phyloP scores from a whole-genome alignment of 768 basidiomycete species.

The Amanita fuliginea region DNA sequence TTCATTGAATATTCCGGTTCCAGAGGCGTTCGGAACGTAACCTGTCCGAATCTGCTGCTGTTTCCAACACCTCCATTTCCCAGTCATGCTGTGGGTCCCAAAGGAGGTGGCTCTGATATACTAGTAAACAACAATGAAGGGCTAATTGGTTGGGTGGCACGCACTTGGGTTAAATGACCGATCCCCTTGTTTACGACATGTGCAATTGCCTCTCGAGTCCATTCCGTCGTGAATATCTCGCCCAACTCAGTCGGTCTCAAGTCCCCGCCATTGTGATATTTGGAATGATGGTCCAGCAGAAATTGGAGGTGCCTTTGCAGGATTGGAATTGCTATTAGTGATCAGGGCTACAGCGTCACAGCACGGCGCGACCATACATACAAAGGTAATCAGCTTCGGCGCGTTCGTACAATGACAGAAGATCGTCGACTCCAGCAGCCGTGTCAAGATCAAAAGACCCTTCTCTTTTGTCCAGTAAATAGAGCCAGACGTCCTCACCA shows the following conservation, averaged over 20 bases:
- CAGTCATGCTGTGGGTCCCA: slow-evolving; percentile 71
- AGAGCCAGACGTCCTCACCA: slow-evolving; percentile 66
- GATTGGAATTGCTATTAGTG: slow-evolving; percentile 55
- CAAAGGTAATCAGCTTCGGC: slow-evolving; percentile 76
- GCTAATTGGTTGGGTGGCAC: neutral
- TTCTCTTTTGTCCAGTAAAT: slow-evolving; percentile 47
- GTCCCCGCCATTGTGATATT: slow-evolving; percentile 26
- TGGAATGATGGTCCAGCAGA: slow-evolving; percentile 30
- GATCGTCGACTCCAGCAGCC: slow-evolving; percentile 35
- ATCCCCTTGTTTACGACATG: slow-evolving; percentile 45
- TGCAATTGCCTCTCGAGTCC: slow-evolving; percentile 47
- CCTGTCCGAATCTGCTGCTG: slow-evolving; percentile 34
- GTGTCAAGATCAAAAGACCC: slow-evolving; percentile 40
- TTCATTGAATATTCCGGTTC: neutral
- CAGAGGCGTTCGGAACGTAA: slow-evolving; percentile 11
- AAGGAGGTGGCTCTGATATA: slow-evolving; percentile 49
- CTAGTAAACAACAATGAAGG: neutral
- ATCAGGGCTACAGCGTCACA: neutral
- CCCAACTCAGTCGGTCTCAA: slow-evolving; percentile 39
- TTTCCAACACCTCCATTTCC: slow-evolving; percentile 56
- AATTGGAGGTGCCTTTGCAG: slow-evolving; percentile 61
- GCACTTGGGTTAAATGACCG: slow-evolving; percentile 55
- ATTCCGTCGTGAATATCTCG: slow-evolving; percentile 47
- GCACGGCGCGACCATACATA: slow-evolving; percentile 25
- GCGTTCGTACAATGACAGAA: slow-evolving; percentile 49